Percentiles rank a stretch among this genome's conserved stretches.
Conservation (phyloP, 306 rosid genomes). For the Lathyrus aphaca region DNA sequence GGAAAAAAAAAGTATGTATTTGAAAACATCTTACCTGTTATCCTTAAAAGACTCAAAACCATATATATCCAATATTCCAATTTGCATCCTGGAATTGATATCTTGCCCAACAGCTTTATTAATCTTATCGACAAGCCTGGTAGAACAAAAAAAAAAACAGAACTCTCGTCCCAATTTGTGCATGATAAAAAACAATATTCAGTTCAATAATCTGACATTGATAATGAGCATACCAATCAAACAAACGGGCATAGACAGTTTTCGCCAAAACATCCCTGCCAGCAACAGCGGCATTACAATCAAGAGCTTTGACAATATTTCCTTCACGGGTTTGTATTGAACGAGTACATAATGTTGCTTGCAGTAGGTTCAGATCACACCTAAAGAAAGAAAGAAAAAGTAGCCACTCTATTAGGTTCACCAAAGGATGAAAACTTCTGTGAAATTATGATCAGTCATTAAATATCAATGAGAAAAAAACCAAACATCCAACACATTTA, state of each 20-base stretch:
- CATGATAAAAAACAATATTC: neutral
- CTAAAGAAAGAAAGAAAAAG: slow-evolving; percentile 45
- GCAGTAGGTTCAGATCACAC: slow-evolving; percentile 77
- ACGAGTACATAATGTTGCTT: slow-evolving; percentile 80
- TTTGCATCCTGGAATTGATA: slow-evolving; percentile 67
- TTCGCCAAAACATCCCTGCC: slow-evolving; percentile 94
- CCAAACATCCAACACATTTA: slow-evolving; percentile 27
- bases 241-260: slow-evolving; percentile 85
- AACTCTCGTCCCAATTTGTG: slow-evolving; percentile 5
- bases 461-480: slow-evolving; percentile 31
- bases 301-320: slow-evolving; percentile 85
- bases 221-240: slow-evolving; percentile 76
- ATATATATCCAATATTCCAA: slow-evolving; percentile 94
- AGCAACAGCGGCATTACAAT: slow-evolving; percentile 82
- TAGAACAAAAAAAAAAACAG: slow-evolving; percentile 34
- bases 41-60: slow-evolving; percentile 98
- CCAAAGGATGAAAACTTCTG: slow-evolving; percentile 15
- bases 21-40: slow-evolving; percentile 66
- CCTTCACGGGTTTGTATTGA: slow-evolving; percentile 95
- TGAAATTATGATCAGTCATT: slow-evolving; percentile 27
- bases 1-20: slow-evolving; percentile 15
- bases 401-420: slow-evolving; percentile 11
- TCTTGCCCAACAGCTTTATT: slow-evolving; percentile 95
- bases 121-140: slow-evolving; percentile 97
- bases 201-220: neutral